Evolutionary conservation across 805 yeast species (phyloP), one percentile per base, ranked within the genome.

Genomic region (Kodamaea lidongshanica): DNA sequence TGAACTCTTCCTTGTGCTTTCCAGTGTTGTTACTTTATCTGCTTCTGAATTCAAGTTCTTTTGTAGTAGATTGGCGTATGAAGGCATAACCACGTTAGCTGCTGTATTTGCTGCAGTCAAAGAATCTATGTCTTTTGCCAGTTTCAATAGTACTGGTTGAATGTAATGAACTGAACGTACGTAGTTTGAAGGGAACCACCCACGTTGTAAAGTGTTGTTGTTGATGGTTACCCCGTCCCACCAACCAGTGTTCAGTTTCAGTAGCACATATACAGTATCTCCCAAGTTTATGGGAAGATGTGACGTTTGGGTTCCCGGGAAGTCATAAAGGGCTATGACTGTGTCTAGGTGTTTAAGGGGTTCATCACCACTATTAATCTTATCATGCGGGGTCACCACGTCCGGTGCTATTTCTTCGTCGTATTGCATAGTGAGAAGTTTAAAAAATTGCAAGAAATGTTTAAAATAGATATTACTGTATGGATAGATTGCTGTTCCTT

Each of bases 141-240:
- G 46, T 41, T 56, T 59, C 32, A 63, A 44, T 39, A 57, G 53
- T 14, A 60, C 57, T 6, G 64, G 69, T 42, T 60, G 65, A 19
- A 57, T 62, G 40, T 62, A 64, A 42, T 63, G 61, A 12, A 64
- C 65, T 1, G 68, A 50, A 27, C 70, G 65, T 16, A 76, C 75
- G 52, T 70, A 78, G 35, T 70, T 72, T 28, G 70, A 70, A 11
- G 95, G 94, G 58, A 86, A 83, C 95, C 95, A 86, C 43, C 95
- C 95, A 47, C 94, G 66, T 22, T 50, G 45, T 5, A 69, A 52
- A 4, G 61, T 68, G 5, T 70, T 70, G 38, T 35, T 44, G 33
- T 35, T 44, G 41, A 52, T 30, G 5, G 54, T 29, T 11, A 79
- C 65, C 7, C 95, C 95, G 52, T 86, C 95, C 92, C 94, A 84